Evolutionary conservation across 768 basidiomycete species (phyloP).

Genomic region (Clitopilus hobsonii): DNA sequence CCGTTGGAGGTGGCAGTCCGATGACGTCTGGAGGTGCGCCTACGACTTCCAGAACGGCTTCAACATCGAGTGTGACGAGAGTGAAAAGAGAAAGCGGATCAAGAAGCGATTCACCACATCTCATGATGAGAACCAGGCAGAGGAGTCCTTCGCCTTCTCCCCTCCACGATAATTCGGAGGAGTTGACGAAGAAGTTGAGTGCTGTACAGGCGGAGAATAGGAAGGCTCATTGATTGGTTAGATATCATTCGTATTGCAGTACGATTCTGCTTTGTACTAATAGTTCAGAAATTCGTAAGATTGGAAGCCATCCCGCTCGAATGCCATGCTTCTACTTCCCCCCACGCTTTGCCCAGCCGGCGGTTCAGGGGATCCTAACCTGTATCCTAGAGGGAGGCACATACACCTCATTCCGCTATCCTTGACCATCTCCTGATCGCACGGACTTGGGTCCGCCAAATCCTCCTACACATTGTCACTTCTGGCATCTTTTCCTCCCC

Average conservation of each 20-base stretch:
- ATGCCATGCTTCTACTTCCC: too few relatives aligned
- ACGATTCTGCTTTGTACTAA: too few relatives aligned
- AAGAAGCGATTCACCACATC: conserved; percentile 32
- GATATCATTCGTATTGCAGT: too few relatives aligned
- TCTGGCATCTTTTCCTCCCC: background rate
- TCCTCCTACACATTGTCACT: background rate
- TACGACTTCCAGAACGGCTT: conserved; percentile 19
- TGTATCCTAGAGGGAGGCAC: too few relatives aligned
- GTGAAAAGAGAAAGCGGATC: conserved; percentile 12
- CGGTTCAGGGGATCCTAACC: too few relatives aligned
- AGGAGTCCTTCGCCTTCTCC: conserved; percentile 18
- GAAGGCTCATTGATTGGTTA: background rate
- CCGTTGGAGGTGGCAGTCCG: conserved; percentile 2
- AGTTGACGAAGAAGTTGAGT: background rate
- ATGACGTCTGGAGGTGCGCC: conserved; percentile 10
- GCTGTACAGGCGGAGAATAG: background rate
- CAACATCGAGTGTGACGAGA: conserved; percentile 17
- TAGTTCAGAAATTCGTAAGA: too few relatives aligned
- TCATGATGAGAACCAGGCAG: conserved; percentile 9
- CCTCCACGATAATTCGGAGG: conserved; percentile 9
- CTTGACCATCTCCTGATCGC: background rate
- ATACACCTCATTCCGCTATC: too few relatives aligned
- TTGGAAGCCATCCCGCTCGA: too few relatives aligned
- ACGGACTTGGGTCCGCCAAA: background rate
- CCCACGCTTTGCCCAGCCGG: too few relatives aligned